phyloP scores from a whole-genome alignment of 208 protist genomes.

The Naegleria gruberi region DNA sequence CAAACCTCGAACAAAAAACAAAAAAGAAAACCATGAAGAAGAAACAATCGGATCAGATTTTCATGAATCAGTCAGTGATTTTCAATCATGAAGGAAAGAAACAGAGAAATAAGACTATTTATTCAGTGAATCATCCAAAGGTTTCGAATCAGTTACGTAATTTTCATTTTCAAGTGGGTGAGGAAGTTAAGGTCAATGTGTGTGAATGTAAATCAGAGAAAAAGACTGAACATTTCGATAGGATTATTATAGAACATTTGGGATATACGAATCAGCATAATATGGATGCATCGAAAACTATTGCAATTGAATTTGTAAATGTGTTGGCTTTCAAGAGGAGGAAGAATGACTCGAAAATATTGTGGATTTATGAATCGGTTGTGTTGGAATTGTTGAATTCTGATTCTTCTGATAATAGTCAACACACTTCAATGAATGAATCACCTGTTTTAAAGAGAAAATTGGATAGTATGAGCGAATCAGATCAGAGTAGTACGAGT shows the following conservation, averaged over 20 bases:
- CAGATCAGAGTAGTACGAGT: not conserved
- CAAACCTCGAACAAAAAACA: not conserved
- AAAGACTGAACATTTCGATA: not conserved
- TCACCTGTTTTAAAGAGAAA: not conserved
- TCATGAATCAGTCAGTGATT: not conserved
- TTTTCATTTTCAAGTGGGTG: not conserved
- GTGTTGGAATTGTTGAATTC: not conserved
- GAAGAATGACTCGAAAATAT: not conserved
- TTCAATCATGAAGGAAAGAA: not conserved
- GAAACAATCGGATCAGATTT: not conserved
- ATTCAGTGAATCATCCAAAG: not conserved
- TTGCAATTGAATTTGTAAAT: not conserved
- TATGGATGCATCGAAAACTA: not conserved
- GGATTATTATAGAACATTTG: not conserved
- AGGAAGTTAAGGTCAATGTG: not conserved
- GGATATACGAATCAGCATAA: not conserved
- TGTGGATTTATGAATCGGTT: not conserved
- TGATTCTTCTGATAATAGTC: too few relatives aligned
- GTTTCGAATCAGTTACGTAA: not conserved
- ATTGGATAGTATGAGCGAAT: not conserved
- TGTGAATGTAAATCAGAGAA: not conserved
- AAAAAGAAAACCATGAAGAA: too few relatives aligned
- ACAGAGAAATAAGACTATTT: not conserved
- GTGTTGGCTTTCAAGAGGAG: not conserved
- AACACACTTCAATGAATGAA: too few relatives aligned